These are phyloP conservation scores for Teunomyces atbi DNA, from an alignment of 805 yeast species.

Conservation along the genomic window DNA sequence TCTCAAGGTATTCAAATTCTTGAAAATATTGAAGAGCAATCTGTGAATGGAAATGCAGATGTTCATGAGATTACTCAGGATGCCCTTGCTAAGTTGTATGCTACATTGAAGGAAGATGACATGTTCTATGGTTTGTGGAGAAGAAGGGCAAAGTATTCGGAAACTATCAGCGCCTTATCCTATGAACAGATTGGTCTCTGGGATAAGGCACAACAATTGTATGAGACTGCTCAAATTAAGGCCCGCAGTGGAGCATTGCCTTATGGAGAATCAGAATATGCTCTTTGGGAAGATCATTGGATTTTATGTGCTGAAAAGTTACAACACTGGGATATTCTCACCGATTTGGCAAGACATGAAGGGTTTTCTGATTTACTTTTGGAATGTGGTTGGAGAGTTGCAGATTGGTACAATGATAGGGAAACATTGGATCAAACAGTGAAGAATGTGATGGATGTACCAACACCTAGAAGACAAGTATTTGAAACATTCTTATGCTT, in stretches of 20 bases:
- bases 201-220: constrained; percentile 90
- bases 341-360: constrained; percentile 96
- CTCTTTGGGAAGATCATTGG: constrained; percentile 99
- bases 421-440: constrained; percentile 94
- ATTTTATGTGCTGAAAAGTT: constrained; percentile 93
- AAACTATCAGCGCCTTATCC: constrained; percentile 88
- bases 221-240: constrained; percentile 94
- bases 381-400: constrained; percentile 99
- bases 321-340: constrained; percentile 96
- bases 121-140: constrained; percentile 98
- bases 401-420: constrained; percentile 95
- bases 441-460: constrained; percentile 96
- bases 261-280: constrained; percentile 91
- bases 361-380: constrained; percentile 91
- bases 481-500: constrained; percentile 91
- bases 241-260: constrained; percentile 95
- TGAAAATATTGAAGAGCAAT: constrained; percentile 61
- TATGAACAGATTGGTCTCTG: constrained; percentile 94
- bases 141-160: constrained; percentile 89
- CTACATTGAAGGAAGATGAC: constrained; percentile 88
- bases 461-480: constrained; percentile 94
- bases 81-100: constrained; percentile 85
- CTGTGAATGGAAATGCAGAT: constrained; percentile 64
- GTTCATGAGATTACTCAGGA: constrained; percentile 85
- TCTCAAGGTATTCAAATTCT: constrained; percentile 80